A percentile compares a stretch with the other conserved stretches of the same genome.
Conservation (phyloP, 352 stramenopile genomes). For the Aphanomyces euteiches region DNA sequence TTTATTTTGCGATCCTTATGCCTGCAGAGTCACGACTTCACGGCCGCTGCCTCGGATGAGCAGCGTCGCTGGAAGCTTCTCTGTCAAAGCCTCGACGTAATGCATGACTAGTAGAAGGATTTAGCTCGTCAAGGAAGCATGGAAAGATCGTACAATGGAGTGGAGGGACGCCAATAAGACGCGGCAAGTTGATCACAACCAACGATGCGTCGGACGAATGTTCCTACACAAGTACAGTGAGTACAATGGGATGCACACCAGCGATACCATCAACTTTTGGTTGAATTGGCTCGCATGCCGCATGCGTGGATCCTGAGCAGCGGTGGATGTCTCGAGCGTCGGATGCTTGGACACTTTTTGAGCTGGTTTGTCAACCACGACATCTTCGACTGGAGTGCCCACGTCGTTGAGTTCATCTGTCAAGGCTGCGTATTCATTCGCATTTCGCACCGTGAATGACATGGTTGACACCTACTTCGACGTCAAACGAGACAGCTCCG, state of each 20-base stretch:
- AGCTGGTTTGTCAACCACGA: not conserved
- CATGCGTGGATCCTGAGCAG: slow-evolving; percentile 10
- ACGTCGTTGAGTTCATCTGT: slow-evolving; percentile 25
- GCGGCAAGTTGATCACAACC: slow-evolving; percentile 25
- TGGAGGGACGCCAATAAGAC: slow-evolving; percentile 21
- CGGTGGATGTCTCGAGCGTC: not conserved
- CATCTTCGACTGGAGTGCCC: slow-evolving; percentile 18
- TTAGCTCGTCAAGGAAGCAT: not conserved
- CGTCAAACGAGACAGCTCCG: not conserved
- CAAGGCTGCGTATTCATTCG: slow-evolving; percentile 9
- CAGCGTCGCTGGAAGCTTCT: slow-evolving; percentile 12
- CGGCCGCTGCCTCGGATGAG: slow-evolving; percentile 27
- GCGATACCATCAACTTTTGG: not conserved
- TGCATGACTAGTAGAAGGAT: slow-evolving; percentile 14
- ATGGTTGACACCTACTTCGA: slow-evolving; percentile 16
- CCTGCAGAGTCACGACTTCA: slow-evolving; percentile 27
- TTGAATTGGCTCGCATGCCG: slow-evolving; percentile 18
- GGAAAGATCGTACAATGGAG: slow-evolving; percentile 14
- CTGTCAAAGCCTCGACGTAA: slow-evolving; percentile 25
- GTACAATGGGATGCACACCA: not conserved
- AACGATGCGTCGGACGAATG: slow-evolving; percentile 19
- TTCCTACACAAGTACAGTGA: not conserved
- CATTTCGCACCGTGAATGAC: slow-evolving; percentile 21
- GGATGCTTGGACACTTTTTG: not conserved
- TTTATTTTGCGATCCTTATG: not conserved